Evolutionary conservation across 2,329 filamentous ascomycete genomes (phyloP).

Genomic region (Phialemonium atrogriseum): DNA sequence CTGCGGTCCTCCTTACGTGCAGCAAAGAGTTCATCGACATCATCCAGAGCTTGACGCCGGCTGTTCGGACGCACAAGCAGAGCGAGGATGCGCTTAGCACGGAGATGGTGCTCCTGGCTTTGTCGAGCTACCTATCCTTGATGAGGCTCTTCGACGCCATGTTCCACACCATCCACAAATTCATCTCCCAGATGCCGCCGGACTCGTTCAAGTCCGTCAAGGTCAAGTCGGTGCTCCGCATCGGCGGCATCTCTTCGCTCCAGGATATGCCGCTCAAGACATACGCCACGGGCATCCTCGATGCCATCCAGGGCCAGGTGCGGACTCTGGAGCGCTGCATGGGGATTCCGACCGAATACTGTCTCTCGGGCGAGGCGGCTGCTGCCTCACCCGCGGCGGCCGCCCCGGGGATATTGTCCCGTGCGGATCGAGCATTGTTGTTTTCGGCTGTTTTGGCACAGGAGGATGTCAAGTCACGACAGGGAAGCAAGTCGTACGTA

Average conservation of each 20-base stretch:
- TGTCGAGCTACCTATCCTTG: conserved; percentile 13
- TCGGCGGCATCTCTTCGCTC: conserved; percentile 13
- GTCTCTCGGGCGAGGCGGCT: conserved; percentile 11
- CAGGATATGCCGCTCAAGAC: conserved; percentile 15
- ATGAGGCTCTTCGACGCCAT: conserved; percentile 13
- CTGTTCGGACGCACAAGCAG: not conserved
- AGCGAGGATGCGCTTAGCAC: conserved; percentile 10
- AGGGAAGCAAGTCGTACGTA: conserved; percentile 12
- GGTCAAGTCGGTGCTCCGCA: conserved; percentile 15
- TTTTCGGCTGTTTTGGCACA: conserved; percentile 12
- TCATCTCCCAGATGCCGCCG: conserved; percentile 9
- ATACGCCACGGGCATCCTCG: conserved; percentile 13
- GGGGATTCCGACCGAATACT: conserved; percentile 13
- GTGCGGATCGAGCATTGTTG: conserved; percentile 11
- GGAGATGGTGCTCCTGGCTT: conserved; percentile 10
- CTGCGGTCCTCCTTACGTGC: conserved; percentile 8
- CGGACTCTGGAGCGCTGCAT: conserved; percentile 11
- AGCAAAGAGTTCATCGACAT: conserved; percentile 10
- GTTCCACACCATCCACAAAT: conserved; percentile 10
- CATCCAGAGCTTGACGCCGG: conserved; percentile 8
- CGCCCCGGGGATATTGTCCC: conserved; percentile 10
- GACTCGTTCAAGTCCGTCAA: conserved; percentile 11
- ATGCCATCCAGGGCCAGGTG: conserved; percentile 13
- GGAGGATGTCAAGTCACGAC: conserved; percentile 13
- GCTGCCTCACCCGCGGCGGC: conserved; percentile 7